phyloP scores from a whole-genome alignment of 306 rosid species.

The Prunus mira region DNA sequence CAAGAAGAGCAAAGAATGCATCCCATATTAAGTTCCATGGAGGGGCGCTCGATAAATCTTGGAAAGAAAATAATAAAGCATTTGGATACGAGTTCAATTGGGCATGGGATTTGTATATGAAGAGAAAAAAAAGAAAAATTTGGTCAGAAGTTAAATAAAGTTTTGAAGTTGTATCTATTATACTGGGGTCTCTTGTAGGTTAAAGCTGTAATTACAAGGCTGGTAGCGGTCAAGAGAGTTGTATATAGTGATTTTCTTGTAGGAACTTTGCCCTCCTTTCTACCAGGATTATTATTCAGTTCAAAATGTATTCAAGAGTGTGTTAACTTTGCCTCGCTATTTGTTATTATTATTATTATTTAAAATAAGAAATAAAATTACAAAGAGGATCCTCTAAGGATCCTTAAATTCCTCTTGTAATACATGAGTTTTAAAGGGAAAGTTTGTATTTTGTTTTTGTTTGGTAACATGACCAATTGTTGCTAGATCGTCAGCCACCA shows the following conservation, averaged over 20 bases:
- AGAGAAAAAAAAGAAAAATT: conserved; percentile 26
- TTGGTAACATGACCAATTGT: no score
- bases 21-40: conserved; percentile 2
- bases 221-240: conserved; percentile 13
- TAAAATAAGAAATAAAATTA: no score
- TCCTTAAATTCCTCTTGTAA: no score
- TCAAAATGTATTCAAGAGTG: not conserved
- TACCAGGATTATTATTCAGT: not conserved
- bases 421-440: no score
- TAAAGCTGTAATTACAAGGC: conserved; percentile 36
- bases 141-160: conserved; percentile 11
- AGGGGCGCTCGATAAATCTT: conserved; percentile 7
- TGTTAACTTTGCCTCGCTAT: no score
- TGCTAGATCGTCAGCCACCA: no score
- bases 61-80: not conserved
- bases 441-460: no score
- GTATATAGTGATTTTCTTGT: conserved; percentile 27
- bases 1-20: conserved; percentile 1
- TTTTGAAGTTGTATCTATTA: conserved; percentile 16
- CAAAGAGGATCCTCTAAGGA: no score
- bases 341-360: no score
- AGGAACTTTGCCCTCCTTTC: conserved; percentile 14
- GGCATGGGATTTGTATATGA: conserved; percentile 40
- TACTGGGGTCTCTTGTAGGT: conserved; percentile 15
- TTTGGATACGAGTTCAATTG: conserved; percentile 27